These are phyloP conservation scores for Isochrysis galbana DNA, from an alignment of 78 protist genomes.

Conservation along the genomic window DNA sequence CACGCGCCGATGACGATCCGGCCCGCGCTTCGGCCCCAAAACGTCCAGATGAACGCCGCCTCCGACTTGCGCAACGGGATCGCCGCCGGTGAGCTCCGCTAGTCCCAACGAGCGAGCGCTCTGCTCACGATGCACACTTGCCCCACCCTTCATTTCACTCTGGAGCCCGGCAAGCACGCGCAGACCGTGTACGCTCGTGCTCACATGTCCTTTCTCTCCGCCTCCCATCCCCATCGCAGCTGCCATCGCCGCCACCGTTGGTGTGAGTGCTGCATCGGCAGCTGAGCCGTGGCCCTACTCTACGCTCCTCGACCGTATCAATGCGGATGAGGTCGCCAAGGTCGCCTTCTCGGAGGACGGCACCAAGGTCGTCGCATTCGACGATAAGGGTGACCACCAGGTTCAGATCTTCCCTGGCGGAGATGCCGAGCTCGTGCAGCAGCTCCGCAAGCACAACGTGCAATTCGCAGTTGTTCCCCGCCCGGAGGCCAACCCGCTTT, in stretches of 20 bases:
- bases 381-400: neutral
- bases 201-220: neutral
- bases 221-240: neutral
- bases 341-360: slow-evolving; percentile 2
- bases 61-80: neutral
- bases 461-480: neutral
- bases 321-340: slow-evolving; percentile 2
- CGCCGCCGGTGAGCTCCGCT: neutral
- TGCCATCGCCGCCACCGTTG: neutral
- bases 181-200: neutral
- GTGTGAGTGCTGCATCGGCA: neutral
- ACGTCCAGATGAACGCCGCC: neutral
- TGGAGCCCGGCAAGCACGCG: neutral
- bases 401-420: neutral
- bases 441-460: slow-evolving; percentile 24
- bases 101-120: neutral
- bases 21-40: neutral
- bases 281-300: slow-evolving; percentile 27
- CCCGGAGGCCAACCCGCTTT: neutral
- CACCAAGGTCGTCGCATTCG: neutral
- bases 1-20: neutral
- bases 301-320: neutral
- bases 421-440: neutral
- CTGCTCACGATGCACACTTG: neutral
- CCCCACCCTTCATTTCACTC: neutral